Evolutionary conservation across 768 basidiomycete species (phyloP), one percentile per base, ranked within the genome.

Genomic region (Multifurca ochricompacta): DNA sequence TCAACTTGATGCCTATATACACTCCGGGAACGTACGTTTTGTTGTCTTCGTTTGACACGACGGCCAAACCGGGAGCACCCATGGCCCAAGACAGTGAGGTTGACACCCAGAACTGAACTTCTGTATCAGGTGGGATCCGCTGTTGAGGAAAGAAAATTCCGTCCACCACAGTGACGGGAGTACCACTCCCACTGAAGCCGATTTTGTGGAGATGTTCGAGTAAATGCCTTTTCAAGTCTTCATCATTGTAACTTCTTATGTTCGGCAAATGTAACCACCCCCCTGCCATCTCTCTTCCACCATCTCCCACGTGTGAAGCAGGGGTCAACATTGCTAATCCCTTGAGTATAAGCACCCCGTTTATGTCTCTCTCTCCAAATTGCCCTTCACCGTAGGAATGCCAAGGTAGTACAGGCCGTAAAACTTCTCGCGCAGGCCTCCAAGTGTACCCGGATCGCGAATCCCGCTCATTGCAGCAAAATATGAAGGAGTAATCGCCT

Each of bases 401-500:
- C 45, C 32, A 48, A 40, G 40, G 32, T 6, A 37, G 30, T 14
- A 44, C 21, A 14, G 23, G 23, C 7, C 13, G 44, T n/a, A 44
- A 52, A 28, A 48, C 34, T 40, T 48, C 21, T 14, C 21, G 37
- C 44, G 31, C 28, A 14, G 35, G 37, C 23, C 32, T 28, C 37
- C 55, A 44, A 19, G 41, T 13, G 19, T 19, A 16, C 11, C 51
- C 51, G 0, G 32, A 32, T 10, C 27, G 48, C 9, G n/a, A 28
- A 28, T 56, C 49, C 28, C 21, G 6, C 10, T 46, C 44, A 51
- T 52, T 57, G 37, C 16, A 18, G 48, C 52, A 48, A 43, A 62
- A 61, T 35, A 62, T 56, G 55, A 61, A 63, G 7, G 62, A 63
- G 36, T 61, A 60, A 52, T 64, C 51, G n/a, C 60, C 56, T 43